Base-by-base conservation (phyloP, 2,329 filamentous ascomycete genomes). In the Fusarium incarnatum region DNA sequence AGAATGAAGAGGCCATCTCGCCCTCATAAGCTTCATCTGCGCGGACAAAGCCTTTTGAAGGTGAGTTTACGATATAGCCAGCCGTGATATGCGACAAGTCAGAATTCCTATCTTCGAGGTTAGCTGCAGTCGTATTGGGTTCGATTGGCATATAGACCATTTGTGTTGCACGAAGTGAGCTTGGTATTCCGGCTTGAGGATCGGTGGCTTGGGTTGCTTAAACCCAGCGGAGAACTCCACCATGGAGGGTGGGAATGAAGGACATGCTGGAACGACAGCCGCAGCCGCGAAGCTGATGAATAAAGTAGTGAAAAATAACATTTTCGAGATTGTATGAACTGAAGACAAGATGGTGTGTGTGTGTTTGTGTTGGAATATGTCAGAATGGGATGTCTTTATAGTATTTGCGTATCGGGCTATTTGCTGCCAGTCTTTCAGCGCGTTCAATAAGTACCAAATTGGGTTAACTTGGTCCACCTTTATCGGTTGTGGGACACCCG, bases 131-230 rank as follows among this genome's bases (percentile, higher is more conserved):
- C 28, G 12, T 13, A 28, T 28, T 28, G 5, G 11, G 11, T 13
- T 13, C 28, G 5, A 28, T 13, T 28, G 28, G 11, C 2, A 13
- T 13, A 28, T 13, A 6, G 5, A 79, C 79, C 80, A 81, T 64
- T 82, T 81, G 49, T 81, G 80, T 50, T 82, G 80, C 12, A 81
- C 63, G 46, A 81, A 81, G 23, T 68, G 76, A 22, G 79, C 72
- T 3, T 73, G 59, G 46, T 77, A 81, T 15, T 78, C 77, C 0
- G 78, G 42, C 25, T 78, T 72, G 6, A 81, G 60, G 1, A 73
- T 8, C 1, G 80, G 80, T 1, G 79, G 78, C 11, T 69, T 40
- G 1, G 79, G 79, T 30, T 81, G 75, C 49, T 76, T 37, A 30
- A 81, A 81, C 1, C 49, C 55, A 13, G 73, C 68, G 12, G 79